Evolutionary conservation across 768 basidiomycete genomes (phyloP).

Genomic region (Tricholoma saponaceum): DNA sequence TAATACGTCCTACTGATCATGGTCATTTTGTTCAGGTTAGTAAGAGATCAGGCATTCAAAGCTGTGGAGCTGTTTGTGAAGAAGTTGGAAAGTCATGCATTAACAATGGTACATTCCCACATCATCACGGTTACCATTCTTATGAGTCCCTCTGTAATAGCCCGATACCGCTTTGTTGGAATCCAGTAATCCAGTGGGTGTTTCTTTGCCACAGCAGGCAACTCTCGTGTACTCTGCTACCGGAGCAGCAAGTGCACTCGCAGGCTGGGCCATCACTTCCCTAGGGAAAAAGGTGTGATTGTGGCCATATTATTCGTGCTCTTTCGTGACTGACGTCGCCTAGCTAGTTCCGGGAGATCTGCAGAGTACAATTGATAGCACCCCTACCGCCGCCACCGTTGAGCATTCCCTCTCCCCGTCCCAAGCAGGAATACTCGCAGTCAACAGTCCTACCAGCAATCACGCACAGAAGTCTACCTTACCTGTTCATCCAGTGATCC

Average conservation of each 20-base stretch:
- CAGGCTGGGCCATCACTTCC: constrained; percentile 95
- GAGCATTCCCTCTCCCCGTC: constrained; percentile 43
- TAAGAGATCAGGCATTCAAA: constrained; percentile 95
- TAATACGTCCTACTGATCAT: neutral
- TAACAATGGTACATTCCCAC: constrained; percentile 63
- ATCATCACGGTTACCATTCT: neutral
- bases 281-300: constrained; percentile 70
- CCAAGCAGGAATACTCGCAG: constrained; percentile 10
- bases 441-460: constrained; percentile 12
- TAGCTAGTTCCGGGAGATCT: constrained; percentile 61
- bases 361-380: constrained; percentile 57
- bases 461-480: neutral
- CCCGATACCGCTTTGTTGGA: constrained; percentile 35
- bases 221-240: constrained; percentile 81
- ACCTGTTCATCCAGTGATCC: neutral
- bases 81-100: constrained; percentile 73
- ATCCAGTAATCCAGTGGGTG: constrained; percentile 21
- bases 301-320: neutral
- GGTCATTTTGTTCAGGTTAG: constrained; percentile 48
- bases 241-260: constrained; percentile 87
- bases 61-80: constrained; percentile 86
- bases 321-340: constrained; percentile 32
- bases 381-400: constrained; percentile 15
- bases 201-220: constrained; percentile 32
- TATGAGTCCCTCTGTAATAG: constrained; percentile 14